Percentiles rank a stretch among this genome's conserved stretches.
Conservation (phyloP, 2,329 filamentous ascomycete genomes). For the Arachnopeziza araneosa region DNA sequence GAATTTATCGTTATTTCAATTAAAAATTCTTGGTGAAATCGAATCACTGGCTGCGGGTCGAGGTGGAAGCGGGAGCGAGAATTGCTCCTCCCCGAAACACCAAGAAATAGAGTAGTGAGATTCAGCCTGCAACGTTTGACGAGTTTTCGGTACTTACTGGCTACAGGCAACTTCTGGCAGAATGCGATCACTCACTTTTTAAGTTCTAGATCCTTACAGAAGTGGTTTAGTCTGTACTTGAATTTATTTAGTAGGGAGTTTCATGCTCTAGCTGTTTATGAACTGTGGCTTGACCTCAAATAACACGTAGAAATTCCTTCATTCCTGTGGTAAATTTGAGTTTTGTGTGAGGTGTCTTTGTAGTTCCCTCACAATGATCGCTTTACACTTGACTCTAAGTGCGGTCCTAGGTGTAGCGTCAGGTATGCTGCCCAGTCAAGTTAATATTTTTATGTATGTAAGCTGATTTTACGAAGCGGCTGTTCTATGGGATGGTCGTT, state of each 20-base stretch:
- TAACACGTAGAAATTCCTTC: background rate
- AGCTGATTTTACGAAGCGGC: constrained; percentile 27
- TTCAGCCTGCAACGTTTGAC: background rate
- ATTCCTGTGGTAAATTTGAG: background rate
- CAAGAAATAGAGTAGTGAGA: background rate
- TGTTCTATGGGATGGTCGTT: constrained; percentile 60
- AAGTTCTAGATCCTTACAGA: background rate
- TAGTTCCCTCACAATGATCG: background rate
- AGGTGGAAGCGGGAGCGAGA: background rate
- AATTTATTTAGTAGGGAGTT: background rate
- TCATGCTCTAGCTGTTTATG: background rate
- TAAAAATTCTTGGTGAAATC: background rate
- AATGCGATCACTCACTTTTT: background rate
- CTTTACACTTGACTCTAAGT: background rate
- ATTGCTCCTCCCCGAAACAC: background rate
- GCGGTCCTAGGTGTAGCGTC: background rate
- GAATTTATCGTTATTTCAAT: background rate
- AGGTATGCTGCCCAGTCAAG: background rate
- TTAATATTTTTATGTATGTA: background rate
- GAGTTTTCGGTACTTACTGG: background rate
- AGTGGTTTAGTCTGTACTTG: background rate
- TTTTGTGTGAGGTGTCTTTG: background rate
- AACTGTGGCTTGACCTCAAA: background rate
- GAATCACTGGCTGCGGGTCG: background rate
- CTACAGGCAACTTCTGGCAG: background rate